Evolutionary conservation across 208 protist species (phyloP).

Genomic region (Strigomonas culicis): DNA sequence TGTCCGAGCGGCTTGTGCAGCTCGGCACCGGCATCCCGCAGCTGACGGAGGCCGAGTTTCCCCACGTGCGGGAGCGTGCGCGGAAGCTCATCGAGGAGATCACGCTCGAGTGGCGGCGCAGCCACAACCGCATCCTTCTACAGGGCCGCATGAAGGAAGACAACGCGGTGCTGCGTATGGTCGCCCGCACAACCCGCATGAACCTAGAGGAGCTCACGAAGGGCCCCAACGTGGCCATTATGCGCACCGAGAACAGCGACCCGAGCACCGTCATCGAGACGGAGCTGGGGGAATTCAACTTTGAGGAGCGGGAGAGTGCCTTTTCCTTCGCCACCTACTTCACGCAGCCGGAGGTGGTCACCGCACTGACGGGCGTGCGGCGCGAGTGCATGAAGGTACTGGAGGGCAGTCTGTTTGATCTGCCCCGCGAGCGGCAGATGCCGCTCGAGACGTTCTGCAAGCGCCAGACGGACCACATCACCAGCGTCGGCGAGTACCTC

Average conservation of each 20-base stretch:
- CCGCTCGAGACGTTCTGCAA: slow-evolving; percentile 80
- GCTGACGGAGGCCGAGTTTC: slow-evolving; percentile 66
- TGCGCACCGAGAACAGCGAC: slow-evolving; percentile 58
- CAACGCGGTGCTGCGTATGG: slow-evolving; percentile 72
- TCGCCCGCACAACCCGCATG: slow-evolving; percentile 77
- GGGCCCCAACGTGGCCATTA: slow-evolving; percentile 73
- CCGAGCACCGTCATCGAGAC: slow-evolving; percentile 60
- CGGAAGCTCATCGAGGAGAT: slow-evolving; percentile 83
- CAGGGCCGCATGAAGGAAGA: slow-evolving; percentile 82
- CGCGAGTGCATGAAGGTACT: slow-evolving; percentile 89
- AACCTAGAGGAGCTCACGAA: slow-evolving; percentile 76
- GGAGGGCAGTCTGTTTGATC: slow-evolving; percentile 83
- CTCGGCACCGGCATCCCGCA: slow-evolving; percentile 86
- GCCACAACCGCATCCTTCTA: slow-evolving; percentile 90
- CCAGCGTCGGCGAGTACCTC: slow-evolving; percentile 65
- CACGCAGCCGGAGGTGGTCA: slow-evolving; percentile 91
- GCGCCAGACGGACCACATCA: slow-evolving; percentile 81
- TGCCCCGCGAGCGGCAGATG: slow-evolving; percentile 90
- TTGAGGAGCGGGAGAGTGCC: slow-evolving; percentile 63
- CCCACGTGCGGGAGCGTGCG: slow-evolving; percentile 64
- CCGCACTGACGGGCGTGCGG: slow-evolving; percentile 83
- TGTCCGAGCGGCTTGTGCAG: slow-evolving; percentile 56
- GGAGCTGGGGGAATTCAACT: slow-evolving; percentile 54
- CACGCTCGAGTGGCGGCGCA: slow-evolving; percentile 85
- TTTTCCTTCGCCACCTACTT: slow-evolving; percentile 94